Base-by-base conservation (phyloP, 2,329 filamentous ascomycete genomes). In the Neonectria neomacrospora region DNA sequence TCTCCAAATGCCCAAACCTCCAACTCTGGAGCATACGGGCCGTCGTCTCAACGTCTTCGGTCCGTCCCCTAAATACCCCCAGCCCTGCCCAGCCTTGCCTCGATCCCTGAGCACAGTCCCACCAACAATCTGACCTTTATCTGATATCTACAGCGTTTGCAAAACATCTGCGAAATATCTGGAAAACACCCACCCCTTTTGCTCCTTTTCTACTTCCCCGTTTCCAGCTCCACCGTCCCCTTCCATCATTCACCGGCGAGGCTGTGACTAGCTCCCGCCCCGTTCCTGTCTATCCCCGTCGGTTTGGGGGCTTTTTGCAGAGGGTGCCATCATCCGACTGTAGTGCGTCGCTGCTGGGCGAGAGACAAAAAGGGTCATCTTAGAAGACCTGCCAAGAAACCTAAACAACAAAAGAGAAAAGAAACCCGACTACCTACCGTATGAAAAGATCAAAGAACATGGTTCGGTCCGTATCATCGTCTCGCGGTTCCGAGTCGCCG, bases 401-500 rank as follows among this genome's bases (percentile, higher is more conserved):
- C 23, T n/a, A 48, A 26, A 48, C 18, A 44, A 22, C 22, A 30
- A 54, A n/a, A 47, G 7, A 22, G 8, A 54, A 54, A 54, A 44
- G 9, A 26, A 26, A 12, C 39, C 39, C 32, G 26, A 52, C 7
- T 39, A 67, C 69, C 55, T 57, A 62, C 69, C 65, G 57, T 54
- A 67, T 56, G 55, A 47, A 58, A 61, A 68, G 51, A 62, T 67
- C 59, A 65, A 56, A 57, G 26, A 69, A 56, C 50, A 73, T 73
- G 71, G 69, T 70, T 52, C 71, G 64, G 51, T 73, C 71, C 51
- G 66, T 68, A 61, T 73, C 69, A 47, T 73, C 72, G 18, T 73
- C 71, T 48, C 66, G 69, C 55, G 71, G 68, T 51, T 75, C 74
- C 61, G 67, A 75, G 47, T 76, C 74, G 34, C 74, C 74, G 47